Conservation (phyloP, 1,284 basidiomycete species). For the Lentinula novae-zelandiae region DNA sequence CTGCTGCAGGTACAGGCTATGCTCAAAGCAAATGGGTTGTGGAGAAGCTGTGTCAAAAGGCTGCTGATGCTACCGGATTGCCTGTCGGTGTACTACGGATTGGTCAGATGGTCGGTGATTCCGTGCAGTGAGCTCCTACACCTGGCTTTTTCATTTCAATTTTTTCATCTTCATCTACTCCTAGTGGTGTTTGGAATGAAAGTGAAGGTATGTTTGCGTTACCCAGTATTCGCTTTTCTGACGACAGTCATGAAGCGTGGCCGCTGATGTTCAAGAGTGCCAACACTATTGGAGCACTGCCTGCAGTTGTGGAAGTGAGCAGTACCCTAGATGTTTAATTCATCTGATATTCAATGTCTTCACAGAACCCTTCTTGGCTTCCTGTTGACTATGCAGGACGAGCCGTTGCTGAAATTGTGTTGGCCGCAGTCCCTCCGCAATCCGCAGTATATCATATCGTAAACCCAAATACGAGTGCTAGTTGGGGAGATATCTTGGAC, state of each 20-base stretch:
- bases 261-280: constrained; percentile 32
- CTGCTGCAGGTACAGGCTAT: constrained; percentile 49
- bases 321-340: not conserved
- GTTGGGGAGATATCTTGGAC: constrained; percentile 42
- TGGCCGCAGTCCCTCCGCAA: constrained; percentile 14
- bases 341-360: not conserved
- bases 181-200: constrained; percentile 56
- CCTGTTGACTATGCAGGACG: constrained; percentile 54
- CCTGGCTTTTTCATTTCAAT: not conserved
- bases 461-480: constrained; percentile 32
- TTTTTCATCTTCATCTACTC: not conserved
- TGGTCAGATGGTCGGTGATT: constrained; percentile 53
- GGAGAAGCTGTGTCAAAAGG: constrained; percentile 50
- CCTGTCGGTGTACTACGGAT: constrained; percentile 41
- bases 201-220: constrained; percentile 43
- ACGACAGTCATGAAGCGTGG: constrained; percentile 14
- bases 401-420: constrained; percentile 46
- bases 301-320: constrained; percentile 36
- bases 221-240: not conserved
- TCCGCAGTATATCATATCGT: constrained; percentile 46
- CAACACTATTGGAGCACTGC: constrained; percentile 41
- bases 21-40: constrained; percentile 60
- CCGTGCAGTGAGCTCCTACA: constrained; percentile 21
- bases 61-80: constrained; percentile 27
- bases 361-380: constrained; percentile 47